phyloP scores from a whole-genome alignment of 768 basidiomycete genomes.

The Agrocybe chaxingu region DNA sequence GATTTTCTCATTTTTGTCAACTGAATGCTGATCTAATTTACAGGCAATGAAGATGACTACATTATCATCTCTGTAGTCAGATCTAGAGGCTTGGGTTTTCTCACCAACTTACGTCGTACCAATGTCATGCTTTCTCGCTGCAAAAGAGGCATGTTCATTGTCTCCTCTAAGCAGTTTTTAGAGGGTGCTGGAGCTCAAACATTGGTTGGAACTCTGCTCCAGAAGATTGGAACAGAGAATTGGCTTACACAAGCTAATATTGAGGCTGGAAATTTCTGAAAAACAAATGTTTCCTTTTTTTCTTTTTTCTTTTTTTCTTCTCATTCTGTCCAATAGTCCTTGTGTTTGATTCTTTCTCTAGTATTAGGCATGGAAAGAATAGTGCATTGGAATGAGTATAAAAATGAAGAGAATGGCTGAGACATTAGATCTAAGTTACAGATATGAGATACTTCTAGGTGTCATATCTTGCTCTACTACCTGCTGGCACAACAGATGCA shows the following conservation, averaged over 20 bases:
- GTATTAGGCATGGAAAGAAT: no score
- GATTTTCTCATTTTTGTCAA: constrained; percentile 1
- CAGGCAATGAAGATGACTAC: constrained; percentile 82
- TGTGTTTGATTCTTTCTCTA: no score
- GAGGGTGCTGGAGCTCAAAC: constrained; percentile 44
- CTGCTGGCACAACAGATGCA: constrained; percentile 52
- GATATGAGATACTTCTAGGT: no score
- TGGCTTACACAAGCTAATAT: constrained; percentile 39
- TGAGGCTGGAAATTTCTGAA: constrained; percentile 26
- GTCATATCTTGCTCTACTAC: background rate
- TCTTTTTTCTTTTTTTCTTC: background rate
- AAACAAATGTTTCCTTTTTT: background rate
- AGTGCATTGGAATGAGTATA: no score
- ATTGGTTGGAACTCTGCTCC: constrained; percentile 40
- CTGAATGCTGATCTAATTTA: constrained; percentile 5
- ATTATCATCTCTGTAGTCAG: constrained; percentile 75
- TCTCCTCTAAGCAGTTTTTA: constrained; percentile 61
- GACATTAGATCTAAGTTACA: no score
- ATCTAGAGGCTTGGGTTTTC: constrained; percentile 58
- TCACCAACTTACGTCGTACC: constrained; percentile 60
- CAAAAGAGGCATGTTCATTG: constrained; percentile 75
- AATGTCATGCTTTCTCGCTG: constrained; percentile 90
- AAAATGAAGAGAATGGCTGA: no score
- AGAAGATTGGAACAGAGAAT: constrained; percentile 31
- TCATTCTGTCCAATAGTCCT: no score